Conservation (phyloP, 164 flowering plant species). For the Euptelea pleiosperma region DNA sequence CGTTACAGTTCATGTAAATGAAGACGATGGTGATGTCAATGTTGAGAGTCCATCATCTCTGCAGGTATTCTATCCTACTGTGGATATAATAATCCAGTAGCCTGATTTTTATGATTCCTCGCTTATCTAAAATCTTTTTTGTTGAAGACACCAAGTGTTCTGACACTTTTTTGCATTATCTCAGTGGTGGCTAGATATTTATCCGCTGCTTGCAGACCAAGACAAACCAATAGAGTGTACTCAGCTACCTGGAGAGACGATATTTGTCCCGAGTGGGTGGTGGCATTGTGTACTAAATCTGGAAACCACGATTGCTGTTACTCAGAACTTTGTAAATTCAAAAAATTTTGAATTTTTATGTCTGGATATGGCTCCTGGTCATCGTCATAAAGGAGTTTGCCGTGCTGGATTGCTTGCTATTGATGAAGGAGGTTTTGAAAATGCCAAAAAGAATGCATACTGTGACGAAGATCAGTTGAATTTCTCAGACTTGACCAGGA, state of each 20-base stretch:
- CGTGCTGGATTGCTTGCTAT: conserved; percentile 97
- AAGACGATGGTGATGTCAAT: conserved; percentile 92
- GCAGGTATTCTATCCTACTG: conserved; percentile 53
- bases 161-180: conserved; percentile 14
- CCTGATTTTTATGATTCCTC: background rate
- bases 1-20: conserved; percentile 92
- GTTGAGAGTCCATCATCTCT: conserved; percentile 85
- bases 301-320: conserved; percentile 89
- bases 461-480: conserved; percentile 26
- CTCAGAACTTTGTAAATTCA: conserved; percentile 89
- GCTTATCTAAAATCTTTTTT: background rate
- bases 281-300: conserved; percentile 98
- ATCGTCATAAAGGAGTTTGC: conserved; percentile 85
- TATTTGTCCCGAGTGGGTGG: conserved; percentile 98
- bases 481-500: conserved; percentile 38
- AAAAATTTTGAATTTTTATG: conserved; percentile 90
- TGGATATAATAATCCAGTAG: background rate
- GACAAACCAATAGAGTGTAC: conserved; percentile 95
- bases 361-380: conserved; percentile 96
- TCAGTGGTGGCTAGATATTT: conserved; percentile 98
- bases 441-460: conserved; percentile 17
- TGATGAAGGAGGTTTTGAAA: conserved; percentile 35
- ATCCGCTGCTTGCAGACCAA: conserved; percentile 85
- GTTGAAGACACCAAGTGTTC: background rate
- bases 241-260: conserved; percentile 95